Percentiles rank a stretch among this genome's conserved stretches.
Conservation (phyloP, 345 rosid species). For the Reutealis trisperma region DNA sequence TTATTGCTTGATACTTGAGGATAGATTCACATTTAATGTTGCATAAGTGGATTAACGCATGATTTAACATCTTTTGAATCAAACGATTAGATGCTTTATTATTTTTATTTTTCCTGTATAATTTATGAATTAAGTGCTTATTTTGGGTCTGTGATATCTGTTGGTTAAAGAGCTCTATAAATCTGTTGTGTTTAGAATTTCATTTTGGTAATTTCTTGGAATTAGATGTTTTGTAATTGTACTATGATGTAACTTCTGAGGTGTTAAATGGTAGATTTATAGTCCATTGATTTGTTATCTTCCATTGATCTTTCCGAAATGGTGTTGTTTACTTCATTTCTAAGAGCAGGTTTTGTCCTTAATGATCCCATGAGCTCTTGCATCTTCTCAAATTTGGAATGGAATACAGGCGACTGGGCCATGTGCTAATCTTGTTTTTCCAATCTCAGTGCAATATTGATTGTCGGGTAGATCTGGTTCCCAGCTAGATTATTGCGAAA, state of each 20-base stretch:
- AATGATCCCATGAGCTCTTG: background rate
- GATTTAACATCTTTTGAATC: background rate
- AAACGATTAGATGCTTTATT: background rate
- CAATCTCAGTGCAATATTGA: no score
- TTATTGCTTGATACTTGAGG: background rate
- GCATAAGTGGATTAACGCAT: background rate
- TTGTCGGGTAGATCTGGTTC: conserved; percentile 3
- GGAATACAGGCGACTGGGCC: background rate
- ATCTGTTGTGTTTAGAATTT: background rate
- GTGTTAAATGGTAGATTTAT: background rate
- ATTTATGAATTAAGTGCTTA: background rate
- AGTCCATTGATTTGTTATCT: background rate
- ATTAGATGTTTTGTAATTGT: background rate
- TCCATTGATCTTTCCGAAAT: background rate
- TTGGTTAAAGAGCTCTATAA: conserved; percentile 1
- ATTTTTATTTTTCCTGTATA: no score
- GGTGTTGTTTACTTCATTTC: background rate
- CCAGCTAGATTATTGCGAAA: background rate
- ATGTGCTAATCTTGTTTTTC: background rate
- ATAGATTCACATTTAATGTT: background rate
- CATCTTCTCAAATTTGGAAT: background rate
- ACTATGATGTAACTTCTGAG: background rate
- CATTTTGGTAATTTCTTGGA: conserved; percentile 3
- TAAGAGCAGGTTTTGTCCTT: background rate
- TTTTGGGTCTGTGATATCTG: background rate